A percentile compares a stretch with the other conserved stretches of the same genome.
These are phyloP conservation scores for Metarhizium anisopliae DNA, from an alignment of 2,329 filamentous ascomycete genomes.

Conservation along the genomic window DNA sequence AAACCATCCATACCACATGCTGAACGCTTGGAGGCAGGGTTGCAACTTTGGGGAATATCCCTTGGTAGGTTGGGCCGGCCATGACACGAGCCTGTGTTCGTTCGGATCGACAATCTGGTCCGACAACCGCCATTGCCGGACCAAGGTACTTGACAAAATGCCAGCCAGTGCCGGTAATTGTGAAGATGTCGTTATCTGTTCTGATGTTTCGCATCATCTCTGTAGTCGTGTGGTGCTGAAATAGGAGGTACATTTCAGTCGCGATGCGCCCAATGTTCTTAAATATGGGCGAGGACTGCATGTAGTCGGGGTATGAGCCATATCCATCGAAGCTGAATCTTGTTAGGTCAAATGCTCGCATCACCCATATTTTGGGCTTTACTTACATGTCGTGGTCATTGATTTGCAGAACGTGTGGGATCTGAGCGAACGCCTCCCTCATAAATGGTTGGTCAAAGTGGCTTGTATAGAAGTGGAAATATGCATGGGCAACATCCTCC, in stretches of 20 bases:
- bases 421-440: constrained; percentile 92
- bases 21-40: constrained; percentile 86
- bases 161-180: constrained; percentile 94
- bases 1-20: constrained; percentile 93
- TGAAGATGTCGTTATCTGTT: constrained; percentile 88
- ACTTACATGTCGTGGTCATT: constrained; percentile 98
- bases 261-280: constrained; percentile 95
- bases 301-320: constrained; percentile 93
- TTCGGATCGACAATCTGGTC: constrained; percentile 86
- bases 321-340: constrained; percentile 79
- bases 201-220: constrained; percentile 86
- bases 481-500: constrained; percentile 90
- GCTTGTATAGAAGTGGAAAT: constrained; percentile 98
- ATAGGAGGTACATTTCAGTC: constrained; percentile 95
- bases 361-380: neutral
- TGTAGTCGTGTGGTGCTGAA: constrained; percentile 94
- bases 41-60: constrained; percentile 90
- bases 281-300: constrained; percentile 96
- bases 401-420: constrained; percentile 84
- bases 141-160: constrained; percentile 97
- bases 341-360: neutral
- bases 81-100: constrained; percentile 84
- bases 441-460: constrained; percentile 96
- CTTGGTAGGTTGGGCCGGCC: constrained; percentile 94
- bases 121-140: constrained; percentile 80